These are phyloP conservation scores for Xylaria sp. DNA, from an alignment of 495 filamentous ascomycete species.

Conservation along the genomic window DNA sequence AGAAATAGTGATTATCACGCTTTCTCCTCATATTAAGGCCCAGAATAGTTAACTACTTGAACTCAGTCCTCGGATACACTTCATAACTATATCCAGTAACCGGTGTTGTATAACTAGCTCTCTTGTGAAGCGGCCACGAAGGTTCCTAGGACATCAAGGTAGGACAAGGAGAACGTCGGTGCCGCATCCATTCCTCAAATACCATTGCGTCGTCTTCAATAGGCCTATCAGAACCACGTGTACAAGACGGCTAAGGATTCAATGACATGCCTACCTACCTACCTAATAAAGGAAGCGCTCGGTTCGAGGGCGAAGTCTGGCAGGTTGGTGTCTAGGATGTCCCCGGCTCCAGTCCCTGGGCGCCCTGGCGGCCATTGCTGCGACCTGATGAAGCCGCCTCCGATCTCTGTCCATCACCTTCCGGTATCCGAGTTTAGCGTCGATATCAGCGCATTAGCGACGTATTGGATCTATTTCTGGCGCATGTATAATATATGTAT, in stretches of 20 bases:
- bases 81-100: background rate
- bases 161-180: background rate
- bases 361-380: slow-evolving; percentile 10
- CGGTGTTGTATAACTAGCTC: background rate
- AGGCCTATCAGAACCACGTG: background rate
- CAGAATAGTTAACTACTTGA: background rate
- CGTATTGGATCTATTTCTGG: slow-evolving; percentile 3
- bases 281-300: slow-evolving; percentile 9
- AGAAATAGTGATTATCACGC: background rate
- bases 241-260: background rate
- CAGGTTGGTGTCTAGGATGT: slow-evolving; percentile 4
- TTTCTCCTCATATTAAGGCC: background rate
- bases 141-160: background rate
- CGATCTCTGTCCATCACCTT: slow-evolving; percentile 10
- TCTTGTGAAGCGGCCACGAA: background rate
- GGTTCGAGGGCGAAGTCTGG: background rate
- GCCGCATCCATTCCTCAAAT: background rate
- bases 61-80: background rate
- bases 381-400: background rate
- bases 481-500: background rate
- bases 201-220: background rate
- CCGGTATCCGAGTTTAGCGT: slow-evolving; percentile 24
- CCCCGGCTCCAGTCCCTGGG: slow-evolving; percentile 5
- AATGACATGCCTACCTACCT: slow-evolving; percentile 2
- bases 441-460: slow-evolving; percentile 24